These are phyloP conservation scores for Tuber brumale DNA, from an alignment of 495 filamentous ascomycete species.

Conservation along the genomic window DNA sequence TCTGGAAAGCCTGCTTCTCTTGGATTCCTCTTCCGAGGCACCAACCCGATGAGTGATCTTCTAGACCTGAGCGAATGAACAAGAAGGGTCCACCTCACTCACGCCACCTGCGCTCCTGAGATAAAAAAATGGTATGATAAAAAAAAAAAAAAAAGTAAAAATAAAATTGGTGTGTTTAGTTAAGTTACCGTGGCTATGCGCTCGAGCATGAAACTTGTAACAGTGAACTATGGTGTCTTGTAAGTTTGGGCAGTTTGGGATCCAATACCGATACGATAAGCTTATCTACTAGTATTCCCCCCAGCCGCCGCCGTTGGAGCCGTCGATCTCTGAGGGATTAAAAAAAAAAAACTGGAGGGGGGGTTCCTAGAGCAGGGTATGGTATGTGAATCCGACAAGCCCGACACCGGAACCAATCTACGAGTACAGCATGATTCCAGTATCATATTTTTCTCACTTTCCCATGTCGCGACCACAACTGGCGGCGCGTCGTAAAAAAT, in stretches of 20 bases:
- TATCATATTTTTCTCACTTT: background rate
- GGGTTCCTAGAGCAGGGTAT: too few species aligned
- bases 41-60: background rate
- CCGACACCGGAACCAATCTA: too few species aligned
- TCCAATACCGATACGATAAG: background rate
- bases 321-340: background rate
- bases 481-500: background rate
- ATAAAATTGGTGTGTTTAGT: background rate
- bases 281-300: background rate
- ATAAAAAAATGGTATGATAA: too few species aligned
- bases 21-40: background rate
- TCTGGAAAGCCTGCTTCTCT: background rate
- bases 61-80: background rate
- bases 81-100: background rate
- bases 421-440: too few species aligned
- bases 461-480: background rate
- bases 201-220: background rate
- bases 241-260: background rate
- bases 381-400: too few species aligned
- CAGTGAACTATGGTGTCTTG: too few species aligned
- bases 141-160: background rate
- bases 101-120: background rate
- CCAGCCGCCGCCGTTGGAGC: background rate
- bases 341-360: too few species aligned
- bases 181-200: background rate